phyloP scores from a whole-genome alignment of 768 basidiomycete genomes.

The Gymnopilus dilepis region DNA sequence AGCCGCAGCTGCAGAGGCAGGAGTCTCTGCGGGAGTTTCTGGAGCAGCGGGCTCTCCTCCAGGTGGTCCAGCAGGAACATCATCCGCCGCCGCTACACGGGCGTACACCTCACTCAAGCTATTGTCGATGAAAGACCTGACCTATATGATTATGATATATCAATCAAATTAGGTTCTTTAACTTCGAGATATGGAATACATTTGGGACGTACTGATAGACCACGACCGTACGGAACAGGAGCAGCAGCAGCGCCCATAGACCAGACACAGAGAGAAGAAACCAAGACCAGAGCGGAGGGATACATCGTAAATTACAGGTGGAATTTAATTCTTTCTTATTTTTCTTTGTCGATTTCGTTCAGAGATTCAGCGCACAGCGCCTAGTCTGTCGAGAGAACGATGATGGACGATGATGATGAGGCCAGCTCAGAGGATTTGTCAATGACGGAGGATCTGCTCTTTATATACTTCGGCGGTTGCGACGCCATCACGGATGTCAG shows the following conservation, averaged over 20 bases:
- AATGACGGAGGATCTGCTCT: constrained; percentile 1
- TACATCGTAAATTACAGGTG: neutral
- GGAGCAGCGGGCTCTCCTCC: neutral
- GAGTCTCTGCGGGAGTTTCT: neutral
- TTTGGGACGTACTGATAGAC: neutral
- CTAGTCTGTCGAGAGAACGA: constrained; percentile 3
- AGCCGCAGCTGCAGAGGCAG: neutral
- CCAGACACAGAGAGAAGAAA: constrained; percentile 1
- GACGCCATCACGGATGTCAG: neutral
- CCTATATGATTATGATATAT: too few species aligned
- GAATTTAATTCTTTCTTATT: neutral
- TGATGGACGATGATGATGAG: constrained; percentile 6
- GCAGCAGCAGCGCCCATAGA: neutral
- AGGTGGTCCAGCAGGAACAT: neutral
- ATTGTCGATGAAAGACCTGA: neutral
- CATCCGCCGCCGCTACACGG: neutral
- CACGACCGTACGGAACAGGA: neutral
- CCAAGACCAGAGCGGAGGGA: neutral
- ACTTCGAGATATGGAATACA: neutral
- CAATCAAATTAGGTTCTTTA: neutral
- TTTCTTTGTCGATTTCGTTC: neutral
- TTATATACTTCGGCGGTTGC: neutral
- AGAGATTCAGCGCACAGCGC: constrained; percentile 12
- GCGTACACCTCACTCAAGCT: neutral
- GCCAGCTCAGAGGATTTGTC: constrained; percentile 10